phyloP scores from a whole-genome alignment of 495 filamentous ascomycete species.

The Neurospora sublineolata region DNA sequence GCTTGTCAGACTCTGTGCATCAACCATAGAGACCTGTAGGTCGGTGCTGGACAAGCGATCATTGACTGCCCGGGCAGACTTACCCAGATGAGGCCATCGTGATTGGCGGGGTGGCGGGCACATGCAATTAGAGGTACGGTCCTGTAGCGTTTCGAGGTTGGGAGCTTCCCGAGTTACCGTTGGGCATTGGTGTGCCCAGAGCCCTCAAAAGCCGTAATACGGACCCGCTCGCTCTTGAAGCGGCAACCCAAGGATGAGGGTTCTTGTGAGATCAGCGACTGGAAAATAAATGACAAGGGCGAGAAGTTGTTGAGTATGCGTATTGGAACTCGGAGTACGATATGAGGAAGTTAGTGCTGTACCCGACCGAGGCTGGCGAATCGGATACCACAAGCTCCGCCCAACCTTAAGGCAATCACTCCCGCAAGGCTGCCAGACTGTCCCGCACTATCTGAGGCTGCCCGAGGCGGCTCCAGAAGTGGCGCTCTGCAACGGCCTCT shows the following conservation, averaged over 20 bases:
- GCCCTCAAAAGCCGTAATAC: background rate
- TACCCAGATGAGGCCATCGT: slow-evolving; percentile 28
- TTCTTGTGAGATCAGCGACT: background rate
- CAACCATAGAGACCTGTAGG: background rate
- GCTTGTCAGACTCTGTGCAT: background rate
- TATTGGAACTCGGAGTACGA: background rate
- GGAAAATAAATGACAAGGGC: background rate
- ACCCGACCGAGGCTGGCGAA: background rate
- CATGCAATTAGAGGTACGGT: slow-evolving; percentile 2
- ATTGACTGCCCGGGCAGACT: background rate
- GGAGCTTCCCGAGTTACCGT: background rate
- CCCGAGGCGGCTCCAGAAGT: background rate
- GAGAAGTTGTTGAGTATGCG: background rate
- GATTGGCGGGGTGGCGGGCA: slow-evolving; percentile 7
- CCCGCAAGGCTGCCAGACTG: background rate
- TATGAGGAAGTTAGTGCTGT: background rate
- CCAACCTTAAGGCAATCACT: background rate
- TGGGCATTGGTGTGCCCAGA: background rate
- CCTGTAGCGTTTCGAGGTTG: background rate
- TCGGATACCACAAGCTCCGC: background rate
- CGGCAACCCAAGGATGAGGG: background rate
- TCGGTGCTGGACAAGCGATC: background rate
- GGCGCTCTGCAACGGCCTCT: background rate
- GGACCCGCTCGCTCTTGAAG: background rate
- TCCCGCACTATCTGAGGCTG: background rate